Evolutionary conservation across 2,329 filamentous ascomycete genomes (phyloP).

Genomic region (Clathrospora elynae): DNA sequence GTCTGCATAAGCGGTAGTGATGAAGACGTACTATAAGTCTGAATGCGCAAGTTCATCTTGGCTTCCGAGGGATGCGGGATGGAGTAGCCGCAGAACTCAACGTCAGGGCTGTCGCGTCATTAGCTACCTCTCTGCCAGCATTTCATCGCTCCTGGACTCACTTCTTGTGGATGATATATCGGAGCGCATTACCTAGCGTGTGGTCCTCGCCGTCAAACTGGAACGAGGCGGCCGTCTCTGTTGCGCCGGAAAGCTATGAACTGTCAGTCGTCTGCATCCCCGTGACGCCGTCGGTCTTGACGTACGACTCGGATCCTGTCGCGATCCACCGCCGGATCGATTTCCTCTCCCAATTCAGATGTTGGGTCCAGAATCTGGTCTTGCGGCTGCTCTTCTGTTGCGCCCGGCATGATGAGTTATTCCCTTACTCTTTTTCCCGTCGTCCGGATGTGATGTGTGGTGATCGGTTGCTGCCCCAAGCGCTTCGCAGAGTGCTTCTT

Average conservation of each 20-base stretch:
- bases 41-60: constrained; percentile 97
- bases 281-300: not conserved
- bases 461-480: too few species aligned
- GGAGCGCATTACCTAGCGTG: constrained; percentile 89
- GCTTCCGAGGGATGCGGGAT: constrained; percentile 95
- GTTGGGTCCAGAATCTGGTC: constrained; percentile 32
- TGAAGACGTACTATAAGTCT: constrained; percentile 81
- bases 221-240: constrained; percentile 87
- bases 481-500: too few species aligned
- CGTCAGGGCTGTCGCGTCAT: constrained; percentile 70
- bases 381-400: constrained; percentile 25
- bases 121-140: not conserved
- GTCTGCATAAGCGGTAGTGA: not conserved
- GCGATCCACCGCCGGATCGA: constrained; percentile 46
- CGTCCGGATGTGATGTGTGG: not conserved
- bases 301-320: constrained; percentile 54
- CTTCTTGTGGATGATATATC: constrained; percentile 99
- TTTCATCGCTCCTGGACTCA: constrained; percentile 51
- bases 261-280: not conserved
- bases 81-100: constrained; percentile 97
- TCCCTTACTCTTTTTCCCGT: constrained; percentile 13
- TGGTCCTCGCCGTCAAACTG: constrained; percentile 94
- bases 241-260: constrained; percentile 78
- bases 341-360: constrained; percentile 34
- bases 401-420: constrained; percentile 25